These are phyloP conservation scores for Zygosaccharomyces bailii DNA, from an alignment of 805 yeast species.

Conservation along the genomic window DNA sequence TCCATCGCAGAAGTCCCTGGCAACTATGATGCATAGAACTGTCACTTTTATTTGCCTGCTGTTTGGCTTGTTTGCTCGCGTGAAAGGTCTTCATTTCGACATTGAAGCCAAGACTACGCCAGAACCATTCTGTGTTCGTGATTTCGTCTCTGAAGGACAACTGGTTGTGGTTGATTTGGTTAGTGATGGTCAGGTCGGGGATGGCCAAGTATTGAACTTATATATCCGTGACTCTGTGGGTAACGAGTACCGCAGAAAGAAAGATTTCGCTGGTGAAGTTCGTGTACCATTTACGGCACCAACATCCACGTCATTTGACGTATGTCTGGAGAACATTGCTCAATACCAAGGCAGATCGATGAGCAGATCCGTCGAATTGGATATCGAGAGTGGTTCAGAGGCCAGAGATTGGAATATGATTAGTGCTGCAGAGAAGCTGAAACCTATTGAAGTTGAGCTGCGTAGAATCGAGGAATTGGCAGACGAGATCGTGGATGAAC, in stretches of 20 bases:
- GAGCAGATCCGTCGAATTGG: slow-evolving; percentile 77
- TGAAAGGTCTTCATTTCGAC: slow-evolving; percentile 49
- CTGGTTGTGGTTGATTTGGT: slow-evolving; percentile 80
- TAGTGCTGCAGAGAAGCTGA: slow-evolving; percentile 88
- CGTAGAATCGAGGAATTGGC: slow-evolving; percentile 83
- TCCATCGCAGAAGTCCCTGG: not conserved
- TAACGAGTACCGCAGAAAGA: slow-evolving; percentile 76
- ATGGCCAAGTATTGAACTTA: slow-evolving; percentile 78
- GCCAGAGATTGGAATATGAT: slow-evolving; percentile 97
- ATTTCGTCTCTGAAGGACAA: slow-evolving; percentile 80
- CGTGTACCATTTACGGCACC: slow-evolving; percentile 84
- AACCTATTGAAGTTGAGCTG: slow-evolving; percentile 87
- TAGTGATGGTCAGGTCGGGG: slow-evolving; percentile 72
- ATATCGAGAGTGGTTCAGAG: slow-evolving; percentile 91
- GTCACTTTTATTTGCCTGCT: slow-evolving; percentile 9
- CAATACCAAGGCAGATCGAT: slow-evolving; percentile 41
- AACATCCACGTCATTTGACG: slow-evolving; percentile 79
- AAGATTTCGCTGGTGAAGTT: slow-evolving; percentile 67
- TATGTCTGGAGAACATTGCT: slow-evolving; percentile 77
- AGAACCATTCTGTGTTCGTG: slow-evolving; percentile 83
- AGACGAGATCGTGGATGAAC: slow-evolving; percentile 73
- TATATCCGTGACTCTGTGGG: slow-evolving; percentile 73
- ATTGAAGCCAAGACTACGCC: slow-evolving; percentile 44
- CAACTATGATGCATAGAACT: not conserved
- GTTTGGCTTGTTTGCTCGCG: slow-evolving; percentile 10